Base-by-base conservation (phyloP, 331 rosid species). In the Quercus phellos region DNA sequence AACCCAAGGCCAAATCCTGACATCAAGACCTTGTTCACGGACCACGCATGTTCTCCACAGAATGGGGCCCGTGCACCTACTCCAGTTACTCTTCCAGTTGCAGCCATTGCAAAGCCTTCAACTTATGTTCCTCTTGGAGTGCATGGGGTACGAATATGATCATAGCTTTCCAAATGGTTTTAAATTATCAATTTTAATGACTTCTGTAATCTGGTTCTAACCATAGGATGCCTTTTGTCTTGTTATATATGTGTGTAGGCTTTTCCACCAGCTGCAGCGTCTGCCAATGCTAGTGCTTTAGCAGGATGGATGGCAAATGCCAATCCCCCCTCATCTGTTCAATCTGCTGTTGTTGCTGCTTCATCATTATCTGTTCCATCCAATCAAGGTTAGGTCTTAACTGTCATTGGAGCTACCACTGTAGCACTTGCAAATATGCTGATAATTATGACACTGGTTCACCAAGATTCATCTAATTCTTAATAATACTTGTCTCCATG, bases 41-140 rank as follows among this genome's bases (percentile, higher is more conserved):
- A 90, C 68, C 92, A 90, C 54, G 26, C 81, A 4, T 88, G 94
- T 81, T 80, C 83, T 60, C 77, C 83, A n/a, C 9, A 88, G 16
- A 84, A 68, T 76, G 90, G 85, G 53, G 75, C 86, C 18, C 68
- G 74, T 9, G 79, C 85, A n/a, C 66, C 89, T 63, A 79, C 82
- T 22, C 81, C 83, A 12, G 90, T 80, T 55, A 64, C 74, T 55
- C 79, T 73, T 80, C 91, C 89, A 1, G 74, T 83, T 14, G 83
- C 82, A 70, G 78, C 83, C 63, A 54, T 81, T 77, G 58, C 78
- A 11, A 81, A 81, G 85, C 74, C 83, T 74, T 68, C 72, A 64
- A 64, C 60, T 19, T 81, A 76, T 64, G 78, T 80, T 76, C 81
- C 81, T 76, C 81, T 81, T 38, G 81, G 78, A 70, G 81, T 70